These are phyloP conservation scores for Tylopilus rubrobrunneus DNA, from an alignment of 768 basidiomycete genomes.

Conservation along the genomic window DNA sequence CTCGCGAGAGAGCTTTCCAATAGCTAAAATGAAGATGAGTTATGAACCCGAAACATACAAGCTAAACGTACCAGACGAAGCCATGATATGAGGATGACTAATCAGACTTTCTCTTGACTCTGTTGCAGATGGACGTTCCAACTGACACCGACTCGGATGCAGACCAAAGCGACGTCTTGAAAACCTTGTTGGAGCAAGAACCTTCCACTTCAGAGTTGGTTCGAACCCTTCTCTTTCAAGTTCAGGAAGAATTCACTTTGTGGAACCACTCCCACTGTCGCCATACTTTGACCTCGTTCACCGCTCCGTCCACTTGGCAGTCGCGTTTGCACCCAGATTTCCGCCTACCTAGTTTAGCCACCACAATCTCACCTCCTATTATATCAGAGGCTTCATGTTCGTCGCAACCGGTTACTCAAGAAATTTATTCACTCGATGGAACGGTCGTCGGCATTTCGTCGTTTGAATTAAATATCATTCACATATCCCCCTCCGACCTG, in stretches of 20 bases:
- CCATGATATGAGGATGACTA: no score
- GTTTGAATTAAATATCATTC: slow-evolving; percentile 15
- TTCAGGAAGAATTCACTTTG: slow-evolving; percentile 21
- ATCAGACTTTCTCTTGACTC: neutral
- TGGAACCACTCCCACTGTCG: slow-evolving; percentile 19
- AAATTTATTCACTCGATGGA: slow-evolving; percentile 16
- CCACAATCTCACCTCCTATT: neutral
- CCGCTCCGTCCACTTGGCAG: slow-evolving; percentile 15
- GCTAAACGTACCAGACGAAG: slow-evolving; percentile 24
- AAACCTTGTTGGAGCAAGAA: slow-evolving; percentile 4
- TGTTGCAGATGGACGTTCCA: no score
- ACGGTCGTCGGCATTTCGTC: slow-evolving; percentile 5
- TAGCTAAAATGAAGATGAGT: slow-evolving; percentile 29
- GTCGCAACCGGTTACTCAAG: slow-evolving; percentile 5
- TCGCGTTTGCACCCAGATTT: slow-evolving; percentile 11
- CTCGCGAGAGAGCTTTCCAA: slow-evolving; percentile 88
- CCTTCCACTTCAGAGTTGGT: slow-evolving; percentile 9
- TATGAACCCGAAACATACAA: neutral
- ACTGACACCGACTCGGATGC: neutral
- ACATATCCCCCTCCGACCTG: slow-evolving; percentile 8
- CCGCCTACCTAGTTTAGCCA: neutral
- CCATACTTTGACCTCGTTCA: slow-evolving; percentile 12
- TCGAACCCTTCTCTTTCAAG: slow-evolving; percentile 14
- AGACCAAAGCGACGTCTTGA: slow-evolving; percentile 7
- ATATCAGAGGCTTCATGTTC: neutral